These are phyloP conservation scores for Asterophora lycoperdoides DNA, from an alignment of 768 basidiomycete genomes.

Conservation along the genomic window DNA sequence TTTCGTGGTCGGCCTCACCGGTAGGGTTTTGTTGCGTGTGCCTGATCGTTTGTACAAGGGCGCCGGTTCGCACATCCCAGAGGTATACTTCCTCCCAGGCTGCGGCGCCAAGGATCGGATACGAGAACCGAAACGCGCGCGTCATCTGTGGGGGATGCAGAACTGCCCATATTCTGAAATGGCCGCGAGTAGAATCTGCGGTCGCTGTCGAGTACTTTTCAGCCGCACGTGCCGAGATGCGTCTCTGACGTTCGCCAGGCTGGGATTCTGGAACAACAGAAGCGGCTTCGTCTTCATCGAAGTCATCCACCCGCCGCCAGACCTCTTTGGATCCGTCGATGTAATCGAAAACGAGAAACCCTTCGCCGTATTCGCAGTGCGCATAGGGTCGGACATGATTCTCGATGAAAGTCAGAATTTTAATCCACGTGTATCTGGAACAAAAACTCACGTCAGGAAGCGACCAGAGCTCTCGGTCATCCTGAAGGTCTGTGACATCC, in stretches of 20 bases:
- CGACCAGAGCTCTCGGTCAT: constrained; percentile 54
- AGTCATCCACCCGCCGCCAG: constrained; percentile 51
- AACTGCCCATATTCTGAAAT: constrained; percentile 61
- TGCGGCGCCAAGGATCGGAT: constrained; percentile 58
- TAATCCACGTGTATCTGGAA: constrained; percentile 3
- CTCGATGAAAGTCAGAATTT: constrained; percentile 23
- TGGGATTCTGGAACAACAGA: constrained; percentile 20
- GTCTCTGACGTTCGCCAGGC: constrained; percentile 29
- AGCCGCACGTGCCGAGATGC: constrained; percentile 1
- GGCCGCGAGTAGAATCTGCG: constrained; percentile 31
- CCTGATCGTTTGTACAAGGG: constrained; percentile 44
- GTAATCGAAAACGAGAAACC: constrained; percentile 70
- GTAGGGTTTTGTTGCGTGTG: constrained; percentile 27
- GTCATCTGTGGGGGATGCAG: constrained; percentile 41
- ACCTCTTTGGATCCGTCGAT: constrained; percentile 57
- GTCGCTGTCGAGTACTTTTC: constrained; percentile 7
- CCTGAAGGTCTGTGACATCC: constrained; percentile 50
- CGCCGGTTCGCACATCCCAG: constrained; percentile 56
- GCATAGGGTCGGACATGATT: constrained; percentile 51
- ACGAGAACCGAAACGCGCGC: constrained; percentile 62
- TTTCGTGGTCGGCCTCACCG: neutral
- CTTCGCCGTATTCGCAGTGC: constrained; percentile 70
- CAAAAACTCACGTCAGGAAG: constrained; percentile 43
- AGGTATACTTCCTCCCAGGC: constrained; percentile 44
- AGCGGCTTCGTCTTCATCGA: constrained; percentile 16